A percentile compares a stretch with the other conserved stretches of the same genome.
Evolutionary conservation across 2,329 filamentous ascomycete genomes (phyloP).

Genomic region (Westerdykella sp.): DNA sequence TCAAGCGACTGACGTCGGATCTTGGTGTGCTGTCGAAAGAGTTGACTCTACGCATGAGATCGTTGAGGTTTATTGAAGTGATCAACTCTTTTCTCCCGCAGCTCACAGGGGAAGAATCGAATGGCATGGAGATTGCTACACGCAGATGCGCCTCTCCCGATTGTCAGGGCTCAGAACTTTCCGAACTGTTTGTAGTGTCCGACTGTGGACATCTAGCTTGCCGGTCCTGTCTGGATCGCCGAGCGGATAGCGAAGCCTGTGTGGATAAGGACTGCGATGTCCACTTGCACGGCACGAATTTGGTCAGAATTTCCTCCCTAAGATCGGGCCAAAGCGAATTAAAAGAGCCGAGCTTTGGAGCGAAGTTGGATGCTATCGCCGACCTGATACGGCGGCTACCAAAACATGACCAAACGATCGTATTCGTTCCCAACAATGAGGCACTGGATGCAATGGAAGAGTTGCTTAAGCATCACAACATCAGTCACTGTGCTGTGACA

Average conservation of each 20-base stretch:
- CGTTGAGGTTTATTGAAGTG: conserved; percentile 17
- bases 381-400: conserved; percentile 39
- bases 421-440: conserved; percentile 8
- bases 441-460: conserved; percentile 12
- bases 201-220: conserved; percentile 28
- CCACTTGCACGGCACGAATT: conserved; percentile 9
- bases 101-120: neutral
- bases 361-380: conserved; percentile 20
- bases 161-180: conserved; percentile 9
- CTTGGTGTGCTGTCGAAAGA: conserved; percentile 16
- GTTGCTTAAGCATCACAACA: conserved; percentile 12
- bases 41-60: conserved; percentile 13
- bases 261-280: conserved; percentile 16
- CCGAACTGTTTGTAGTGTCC: conserved; percentile 13
- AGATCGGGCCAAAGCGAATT: conserved; percentile 10
- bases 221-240: conserved; percentile 11
- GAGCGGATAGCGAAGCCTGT: conserved; percentile 20
- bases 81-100: conserved; percentile 10
- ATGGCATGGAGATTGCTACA: neutral
- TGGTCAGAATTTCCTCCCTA: conserved; percentile 19
- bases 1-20: conserved; percentile 17
- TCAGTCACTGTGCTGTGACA: conserved; percentile 14
- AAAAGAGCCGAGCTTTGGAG: conserved; percentile 20
- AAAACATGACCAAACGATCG: conserved; percentile 24
- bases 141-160: conserved; percentile 11